A percentile compares a stretch with the other conserved stretches of the same genome.
These are phyloP conservation scores for Epichloe glyceriae DNA, from an alignment of 2,329 filamentous ascomycete species.

Conservation along the genomic window DNA sequence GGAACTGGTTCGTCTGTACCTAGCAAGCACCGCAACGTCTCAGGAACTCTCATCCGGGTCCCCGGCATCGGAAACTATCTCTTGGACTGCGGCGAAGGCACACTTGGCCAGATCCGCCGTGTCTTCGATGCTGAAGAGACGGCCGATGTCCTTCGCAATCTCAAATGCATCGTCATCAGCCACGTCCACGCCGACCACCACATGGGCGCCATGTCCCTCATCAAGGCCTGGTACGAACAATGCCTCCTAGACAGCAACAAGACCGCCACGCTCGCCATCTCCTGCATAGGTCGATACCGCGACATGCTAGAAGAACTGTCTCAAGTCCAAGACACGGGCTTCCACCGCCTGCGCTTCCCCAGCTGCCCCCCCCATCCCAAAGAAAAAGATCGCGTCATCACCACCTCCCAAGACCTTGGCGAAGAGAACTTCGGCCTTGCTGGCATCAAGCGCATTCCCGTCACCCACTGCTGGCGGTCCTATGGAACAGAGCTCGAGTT, in stretches of 20 bases:
- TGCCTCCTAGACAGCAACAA: slow-evolving; percentile 23
- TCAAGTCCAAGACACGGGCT: slow-evolving; percentile 64
- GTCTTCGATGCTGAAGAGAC: slow-evolving; percentile 54
- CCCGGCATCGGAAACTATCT: slow-evolving; percentile 81
- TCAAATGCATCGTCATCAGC: slow-evolving; percentile 82
- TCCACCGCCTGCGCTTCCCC: slow-evolving; percentile 33
- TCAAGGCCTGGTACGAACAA: slow-evolving; percentile 64
- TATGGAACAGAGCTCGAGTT: slow-evolving; percentile 69
- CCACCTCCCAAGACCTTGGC: slow-evolving; percentile 23
- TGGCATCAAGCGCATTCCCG: slow-evolving; percentile 52
- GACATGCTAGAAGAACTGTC: slow-evolving; percentile 70
- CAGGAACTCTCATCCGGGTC: slow-evolving; percentile 70
- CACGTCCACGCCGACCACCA: slow-evolving; percentile 96
- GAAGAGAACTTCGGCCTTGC: slow-evolving; percentile 46
- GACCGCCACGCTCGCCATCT: slow-evolving; percentile 43
- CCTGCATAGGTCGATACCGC: slow-evolving; percentile 59
- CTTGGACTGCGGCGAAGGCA: slow-evolving; percentile 86
- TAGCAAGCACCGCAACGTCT: slow-evolving; percentile 92
- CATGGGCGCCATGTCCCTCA: slow-evolving; percentile 67
- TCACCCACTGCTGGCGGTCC: slow-evolving; percentile 69
- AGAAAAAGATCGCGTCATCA: slow-evolving; percentile 15
- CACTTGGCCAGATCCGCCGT: slow-evolving; percentile 73
- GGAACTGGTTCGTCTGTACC: slow-evolving; percentile 86
- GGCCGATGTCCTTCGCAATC: slow-evolving; percentile 57
- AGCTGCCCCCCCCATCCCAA: slow-evolving; percentile 11